Conservation (phyloP, 2,329 filamentous ascomycete species). For the Xylaria hypoxylon region DNA sequence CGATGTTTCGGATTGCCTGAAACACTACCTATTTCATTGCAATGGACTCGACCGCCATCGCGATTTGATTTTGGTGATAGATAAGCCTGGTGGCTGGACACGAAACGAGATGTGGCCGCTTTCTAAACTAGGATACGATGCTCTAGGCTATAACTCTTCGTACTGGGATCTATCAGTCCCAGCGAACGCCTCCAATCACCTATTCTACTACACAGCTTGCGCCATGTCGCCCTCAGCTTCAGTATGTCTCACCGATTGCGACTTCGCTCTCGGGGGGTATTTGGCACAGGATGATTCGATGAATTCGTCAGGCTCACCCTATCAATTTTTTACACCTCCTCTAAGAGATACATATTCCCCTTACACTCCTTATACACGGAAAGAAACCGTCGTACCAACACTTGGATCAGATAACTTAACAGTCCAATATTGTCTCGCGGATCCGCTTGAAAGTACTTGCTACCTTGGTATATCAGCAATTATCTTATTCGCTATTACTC, state of each 20-base stretch:
- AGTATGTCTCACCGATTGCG: background rate
- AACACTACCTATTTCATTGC: constrained; percentile 33
- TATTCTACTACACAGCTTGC: constrained; percentile 1
- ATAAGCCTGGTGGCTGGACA: constrained; percentile 41
- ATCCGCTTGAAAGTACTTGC: constrained; percentile 9
- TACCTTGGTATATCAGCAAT: constrained; percentile 4
- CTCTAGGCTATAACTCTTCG: background rate
- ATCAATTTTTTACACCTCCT: background rate
- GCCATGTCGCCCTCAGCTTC: background rate
- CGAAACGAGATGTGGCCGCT: constrained; percentile 43
- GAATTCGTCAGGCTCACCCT: background rate
- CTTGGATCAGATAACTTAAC: background rate
- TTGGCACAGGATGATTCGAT: background rate
- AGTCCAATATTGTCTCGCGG: constrained; percentile 4
- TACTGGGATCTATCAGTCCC: constrained; percentile 4
- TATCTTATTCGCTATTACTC: constrained; percentile 2
- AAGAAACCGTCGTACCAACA: no score
- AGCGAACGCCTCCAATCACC: constrained; percentile 3
- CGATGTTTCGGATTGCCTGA: constrained; percentile 25
- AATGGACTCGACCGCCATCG: constrained; percentile 35
- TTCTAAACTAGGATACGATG: background rate
- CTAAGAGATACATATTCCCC: background rate
- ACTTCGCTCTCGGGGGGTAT: background rate
- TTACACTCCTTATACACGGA: no score
- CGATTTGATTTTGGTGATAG: constrained; percentile 36